Conservation (phyloP, 345 rosid species). For the Gossypium rotundifolium region DNA sequence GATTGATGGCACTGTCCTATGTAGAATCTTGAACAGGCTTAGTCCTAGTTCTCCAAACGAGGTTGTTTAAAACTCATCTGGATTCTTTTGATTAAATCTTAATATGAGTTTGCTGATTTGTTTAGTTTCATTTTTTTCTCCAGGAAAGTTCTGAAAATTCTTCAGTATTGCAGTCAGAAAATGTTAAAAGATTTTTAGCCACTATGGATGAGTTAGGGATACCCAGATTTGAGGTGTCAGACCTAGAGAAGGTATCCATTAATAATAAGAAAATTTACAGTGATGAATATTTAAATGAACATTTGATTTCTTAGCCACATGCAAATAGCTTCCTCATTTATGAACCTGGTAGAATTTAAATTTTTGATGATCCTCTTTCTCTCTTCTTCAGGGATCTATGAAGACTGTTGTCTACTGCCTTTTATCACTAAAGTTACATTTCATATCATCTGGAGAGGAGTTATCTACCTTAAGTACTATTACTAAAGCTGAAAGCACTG, state of each 20-base stretch:
- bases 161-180: constrained; percentile 30
- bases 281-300: background rate
- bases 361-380: background rate
- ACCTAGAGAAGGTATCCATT: constrained; percentile 70
- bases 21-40: constrained; percentile 36
- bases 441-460: constrained; percentile 22
- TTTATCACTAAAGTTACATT: constrained; percentile 30
- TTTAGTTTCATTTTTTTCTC: constrained; percentile 16
- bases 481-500: constrained; percentile 22
- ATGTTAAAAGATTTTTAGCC: constrained; percentile 51
- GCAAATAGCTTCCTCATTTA: background rate
- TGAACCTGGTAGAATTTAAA: background rate
- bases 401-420: constrained; percentile 47
- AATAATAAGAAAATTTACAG: background rate
- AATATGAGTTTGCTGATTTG: background rate
- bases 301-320: constrained; percentile 2
- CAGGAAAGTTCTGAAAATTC: constrained; percentile 44
- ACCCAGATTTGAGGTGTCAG: constrained; percentile 54
- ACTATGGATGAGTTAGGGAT: constrained; percentile 61
- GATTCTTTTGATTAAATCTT: background rate
- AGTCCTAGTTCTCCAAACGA: constrained; percentile 38
- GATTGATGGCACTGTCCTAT: constrained; percentile 37
- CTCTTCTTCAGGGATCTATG: constrained; percentile 43
- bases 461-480: background rate
- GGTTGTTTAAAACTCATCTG: constrained; percentile 24